Evolutionary conservation across 164 flowering plant species (phyloP).

Genomic region (Aristolochia fimbriata): DNA sequence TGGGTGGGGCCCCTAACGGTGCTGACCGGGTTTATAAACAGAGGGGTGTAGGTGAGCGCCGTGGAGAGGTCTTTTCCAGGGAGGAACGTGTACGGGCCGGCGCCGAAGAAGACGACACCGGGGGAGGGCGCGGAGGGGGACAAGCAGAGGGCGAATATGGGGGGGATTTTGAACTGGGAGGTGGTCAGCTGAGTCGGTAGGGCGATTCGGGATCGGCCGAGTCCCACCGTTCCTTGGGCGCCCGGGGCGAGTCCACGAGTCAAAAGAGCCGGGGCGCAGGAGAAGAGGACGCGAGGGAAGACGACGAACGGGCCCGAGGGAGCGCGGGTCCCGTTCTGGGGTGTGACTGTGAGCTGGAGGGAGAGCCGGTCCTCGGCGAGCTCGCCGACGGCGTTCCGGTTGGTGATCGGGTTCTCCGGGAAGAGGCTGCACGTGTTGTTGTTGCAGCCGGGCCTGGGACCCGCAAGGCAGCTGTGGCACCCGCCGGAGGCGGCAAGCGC

Average conservation of each 20-base stretch:
- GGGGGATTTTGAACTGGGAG: not conserved
- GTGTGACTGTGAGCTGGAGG: no score
- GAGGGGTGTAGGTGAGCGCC: slow-evolving; percentile 12
- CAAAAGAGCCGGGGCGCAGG: slow-evolving; percentile 7
- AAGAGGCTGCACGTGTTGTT: slow-evolving; percentile 9
- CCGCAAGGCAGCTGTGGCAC: slow-evolving; percentile 6
- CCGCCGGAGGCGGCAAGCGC: not conserved
- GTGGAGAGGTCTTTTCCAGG: slow-evolving; percentile 10
- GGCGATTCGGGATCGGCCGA: slow-evolving; percentile 6
- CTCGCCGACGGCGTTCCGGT: slow-evolving; percentile 6
- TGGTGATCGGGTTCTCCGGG: slow-evolving; percentile 5
- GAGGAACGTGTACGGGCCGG: slow-evolving; percentile 6
- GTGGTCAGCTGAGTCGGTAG: slow-evolving; percentile 12
- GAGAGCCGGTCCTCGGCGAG: slow-evolving; percentile 7
- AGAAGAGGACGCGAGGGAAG: slow-evolving; percentile 6
- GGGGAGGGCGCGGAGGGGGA: slow-evolving; percentile 2
- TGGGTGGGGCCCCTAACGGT: not conserved
- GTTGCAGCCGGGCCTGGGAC: slow-evolving; percentile 10
- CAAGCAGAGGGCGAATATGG: slow-evolving; percentile 11
- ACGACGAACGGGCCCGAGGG: slow-evolving; percentile 1
- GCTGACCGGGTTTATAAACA: slow-evolving; percentile 8
- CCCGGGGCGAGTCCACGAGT: slow-evolving; percentile 8
- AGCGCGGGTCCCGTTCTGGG: slow-evolving; percentile 6
- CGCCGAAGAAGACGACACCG: slow-evolving; percentile 5
- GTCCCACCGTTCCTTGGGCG: slow-evolving; percentile 7